Evolutionary conservation across 768 basidiomycete species (phyloP).

Genomic region (Auriscalpium microsporum): DNA sequence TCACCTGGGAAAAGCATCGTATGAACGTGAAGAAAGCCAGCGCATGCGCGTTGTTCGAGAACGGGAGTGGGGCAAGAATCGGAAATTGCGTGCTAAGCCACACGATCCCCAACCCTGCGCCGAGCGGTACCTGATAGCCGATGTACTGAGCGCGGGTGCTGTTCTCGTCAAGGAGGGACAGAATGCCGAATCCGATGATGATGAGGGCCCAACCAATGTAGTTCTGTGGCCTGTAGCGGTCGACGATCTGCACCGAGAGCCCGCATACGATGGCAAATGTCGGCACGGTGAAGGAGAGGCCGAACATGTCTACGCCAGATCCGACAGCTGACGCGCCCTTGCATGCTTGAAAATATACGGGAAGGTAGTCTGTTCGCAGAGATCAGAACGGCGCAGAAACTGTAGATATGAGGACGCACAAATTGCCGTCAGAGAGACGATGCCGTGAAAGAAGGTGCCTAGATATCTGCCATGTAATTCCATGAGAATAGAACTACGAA

Average conservation of each 20-base stretch:
- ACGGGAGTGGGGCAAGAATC: constrained; percentile 21
- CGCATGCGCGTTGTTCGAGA: constrained; percentile 25
- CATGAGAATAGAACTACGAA: neutral
- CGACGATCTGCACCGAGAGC: constrained; percentile 11
- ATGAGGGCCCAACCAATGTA: constrained; percentile 14
- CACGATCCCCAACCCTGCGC: constrained; percentile 4
- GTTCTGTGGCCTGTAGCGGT: constrained; percentile 19
- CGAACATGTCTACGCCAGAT: constrained; percentile 14
- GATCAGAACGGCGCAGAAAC: neutral
- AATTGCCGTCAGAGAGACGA: constrained; percentile 9
- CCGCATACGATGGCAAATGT: constrained; percentile 19
- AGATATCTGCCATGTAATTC: constrained; percentile 3
- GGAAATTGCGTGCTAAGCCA: constrained; percentile 11
- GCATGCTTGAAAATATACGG: constrained; percentile 25
- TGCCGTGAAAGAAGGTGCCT: constrained; percentile 5
- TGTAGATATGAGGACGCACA: constrained; percentile 5
- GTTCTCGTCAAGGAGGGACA: constrained; percentile 9
- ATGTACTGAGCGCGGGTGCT: constrained; percentile 6
- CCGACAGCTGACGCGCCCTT: constrained; percentile 13
- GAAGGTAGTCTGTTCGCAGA: constrained; percentile 15
- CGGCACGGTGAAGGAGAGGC: constrained; percentile 15
- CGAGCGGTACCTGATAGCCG: constrained; percentile 10
- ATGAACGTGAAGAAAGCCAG: constrained; percentile 24
- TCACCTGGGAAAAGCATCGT: constrained; percentile 17
- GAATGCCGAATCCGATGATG: constrained; percentile 14